Evolutionary conservation across 2,329 filamentous ascomycete species (phyloP).

Genomic region (Gnomoniopsis sp.): DNA sequence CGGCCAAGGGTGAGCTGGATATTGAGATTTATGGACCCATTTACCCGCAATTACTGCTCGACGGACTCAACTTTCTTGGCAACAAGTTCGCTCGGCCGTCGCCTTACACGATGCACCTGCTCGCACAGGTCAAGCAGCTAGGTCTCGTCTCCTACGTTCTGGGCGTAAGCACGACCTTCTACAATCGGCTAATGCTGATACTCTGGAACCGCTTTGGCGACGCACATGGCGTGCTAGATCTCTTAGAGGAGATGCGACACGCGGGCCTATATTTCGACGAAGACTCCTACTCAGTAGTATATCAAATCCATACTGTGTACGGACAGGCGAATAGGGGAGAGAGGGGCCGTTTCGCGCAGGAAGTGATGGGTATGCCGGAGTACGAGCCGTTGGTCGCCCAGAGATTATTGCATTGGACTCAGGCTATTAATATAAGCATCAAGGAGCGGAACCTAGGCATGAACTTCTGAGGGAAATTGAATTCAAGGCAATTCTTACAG

Average conservation of each 20-base stretch:
- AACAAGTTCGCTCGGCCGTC: conserved; percentile 56
- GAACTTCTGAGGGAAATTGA: not conserved
- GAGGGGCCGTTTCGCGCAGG: conserved; percentile 27
- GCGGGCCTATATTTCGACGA: conserved; percentile 57
- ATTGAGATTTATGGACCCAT: conserved; percentile 61
- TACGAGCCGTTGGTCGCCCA: conserved; percentile 29
- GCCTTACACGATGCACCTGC: conserved; percentile 54
- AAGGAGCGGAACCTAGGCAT: not conserved
- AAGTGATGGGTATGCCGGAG: conserved; percentile 35
- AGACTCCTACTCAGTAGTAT: conserved; percentile 38
- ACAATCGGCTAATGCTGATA: conserved; percentile 62
- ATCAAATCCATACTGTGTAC: conserved; percentile 28
- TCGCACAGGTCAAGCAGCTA: conserved; percentile 65
- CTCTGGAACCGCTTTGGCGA: conserved; percentile 62
- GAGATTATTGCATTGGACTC: conserved; percentile 29
- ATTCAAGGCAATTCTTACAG: too few relatives aligned
- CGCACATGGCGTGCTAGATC: conserved; percentile 47
- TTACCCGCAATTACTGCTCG: conserved; percentile 59
- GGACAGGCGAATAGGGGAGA: conserved; percentile 13
- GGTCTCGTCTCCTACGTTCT: conserved; percentile 70
- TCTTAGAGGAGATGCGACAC: conserved; percentile 64
- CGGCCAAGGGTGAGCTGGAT: conserved; percentile 30
- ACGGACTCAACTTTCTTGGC: conserved; percentile 55
- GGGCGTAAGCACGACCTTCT: conserved; percentile 66
- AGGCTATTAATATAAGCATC: conserved; percentile 25